Conservation (phyloP, 257 asterid species). For the Salvia rosmarinus region DNA sequence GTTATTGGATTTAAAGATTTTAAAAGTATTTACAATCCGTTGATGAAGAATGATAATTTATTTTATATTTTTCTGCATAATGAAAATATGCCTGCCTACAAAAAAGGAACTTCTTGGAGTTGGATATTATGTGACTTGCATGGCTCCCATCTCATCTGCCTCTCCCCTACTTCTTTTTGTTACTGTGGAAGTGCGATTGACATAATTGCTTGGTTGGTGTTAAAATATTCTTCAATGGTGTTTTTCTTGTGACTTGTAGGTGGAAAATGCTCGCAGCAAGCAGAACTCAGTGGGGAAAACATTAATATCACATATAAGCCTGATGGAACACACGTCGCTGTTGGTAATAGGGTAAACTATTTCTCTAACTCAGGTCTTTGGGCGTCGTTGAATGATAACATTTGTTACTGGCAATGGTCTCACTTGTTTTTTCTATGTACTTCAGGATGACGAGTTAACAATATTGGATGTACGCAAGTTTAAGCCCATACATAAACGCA, state of each 20-base stretch:
- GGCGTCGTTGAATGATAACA: constrained; percentile 13
- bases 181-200: constrained; percentile 18
- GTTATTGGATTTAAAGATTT: constrained; percentile 4
- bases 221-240: constrained; percentile 6
- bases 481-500: constrained; percentile 90
- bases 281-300: constrained; percentile 97
- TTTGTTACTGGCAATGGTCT: constrained; percentile 24
- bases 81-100: neutral
- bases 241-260: constrained; percentile 52
- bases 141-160: constrained; percentile 17
- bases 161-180: neutral
- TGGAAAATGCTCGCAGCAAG: constrained; percentile 95
- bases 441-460: constrained; percentile 92
- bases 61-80: neutral
- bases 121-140: constrained; percentile 9
- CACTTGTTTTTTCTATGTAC: constrained; percentile 30
- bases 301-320: constrained; percentile 96
- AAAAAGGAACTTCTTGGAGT: neutral
- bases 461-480: constrained; percentile 96
- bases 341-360: constrained; percentile 84
- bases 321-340: constrained; percentile 95
- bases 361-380: constrained; percentile 2
- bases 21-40: neutral
- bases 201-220: constrained; percentile 26
- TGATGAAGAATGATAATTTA: neutral